A percentile compares a stretch with the other conserved stretches of the same genome.
phyloP scores from a whole-genome alignment of 2,329 filamentous ascomycete species.

The Xylaria sp. region DNA sequence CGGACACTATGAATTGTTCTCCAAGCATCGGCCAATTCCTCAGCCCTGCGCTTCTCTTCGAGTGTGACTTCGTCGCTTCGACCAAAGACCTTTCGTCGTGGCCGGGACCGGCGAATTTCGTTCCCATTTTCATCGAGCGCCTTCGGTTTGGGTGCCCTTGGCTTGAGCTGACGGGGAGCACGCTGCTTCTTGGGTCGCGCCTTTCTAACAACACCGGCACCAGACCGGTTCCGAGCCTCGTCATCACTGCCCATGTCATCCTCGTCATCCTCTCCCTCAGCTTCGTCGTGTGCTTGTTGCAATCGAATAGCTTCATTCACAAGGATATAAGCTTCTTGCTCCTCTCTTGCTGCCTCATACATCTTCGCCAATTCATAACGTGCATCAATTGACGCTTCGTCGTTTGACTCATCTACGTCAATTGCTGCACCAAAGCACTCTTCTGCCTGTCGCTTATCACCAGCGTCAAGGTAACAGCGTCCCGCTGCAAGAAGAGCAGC shows the following conservation, averaged over 20 bases:
- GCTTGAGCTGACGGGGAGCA: slow-evolving; percentile 29
- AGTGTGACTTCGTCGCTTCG: slow-evolving; percentile 38
- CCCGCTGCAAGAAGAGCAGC: slow-evolving; percentile 62
- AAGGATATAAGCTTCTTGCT: slow-evolving; percentile 77
- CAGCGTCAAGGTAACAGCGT: slow-evolving; percentile 70
- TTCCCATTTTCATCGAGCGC: slow-evolving; percentile 20
- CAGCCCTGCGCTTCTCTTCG: slow-evolving; percentile 42
- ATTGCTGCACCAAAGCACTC: slow-evolving; percentile 78
- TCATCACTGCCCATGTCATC: slow-evolving; percentile 36
- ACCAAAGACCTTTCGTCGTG: slow-evolving; percentile 41
- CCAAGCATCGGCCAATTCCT: slow-evolving; percentile 44
- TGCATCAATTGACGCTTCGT: slow-evolving; percentile 65
- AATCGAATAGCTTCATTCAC: slow-evolving; percentile 76
- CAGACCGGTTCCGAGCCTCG: slow-evolving; percentile 8
- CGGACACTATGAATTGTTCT: slow-evolving; percentile 46
- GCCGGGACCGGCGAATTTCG: slow-evolving; percentile 29
- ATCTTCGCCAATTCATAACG: slow-evolving; percentile 81
- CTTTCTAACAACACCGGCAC: slow-evolving; percentile 7
- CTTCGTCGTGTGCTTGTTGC: slow-evolving; percentile 53
- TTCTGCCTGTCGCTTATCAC: slow-evolving; percentile 72
- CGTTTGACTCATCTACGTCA: slow-evolving; percentile 69
- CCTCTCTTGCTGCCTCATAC: slow-evolving; percentile 76
- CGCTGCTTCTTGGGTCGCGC: slow-evolving; percentile 28
- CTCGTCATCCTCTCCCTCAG: slow-evolving; percentile 35
- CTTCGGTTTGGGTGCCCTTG: slow-evolving; percentile 28